Evolutionary conservation across 495 filamentous ascomycete genomes (phyloP), one percentile per base, ranked within the genome.

Genomic region (Hyphodiscus hymeniophilus): DNA sequence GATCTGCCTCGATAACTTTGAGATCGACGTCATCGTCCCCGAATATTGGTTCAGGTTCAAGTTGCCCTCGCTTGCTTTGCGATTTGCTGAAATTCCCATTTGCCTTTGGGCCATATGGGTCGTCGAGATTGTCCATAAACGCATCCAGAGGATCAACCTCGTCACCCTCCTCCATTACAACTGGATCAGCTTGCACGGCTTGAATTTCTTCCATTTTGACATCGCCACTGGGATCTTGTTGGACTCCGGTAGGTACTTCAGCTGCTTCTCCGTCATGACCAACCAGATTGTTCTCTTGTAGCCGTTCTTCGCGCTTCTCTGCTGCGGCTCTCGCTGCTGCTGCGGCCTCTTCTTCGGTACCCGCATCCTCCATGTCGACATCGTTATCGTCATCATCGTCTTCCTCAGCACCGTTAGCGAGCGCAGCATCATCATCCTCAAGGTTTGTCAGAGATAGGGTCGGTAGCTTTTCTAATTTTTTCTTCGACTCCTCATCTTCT

Each of bases 81-180:
- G 21, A 52, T 42, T 60, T 60, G 26, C 40, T 55, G 46, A 60
- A 58, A 16, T 13, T 50, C 23, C 30, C 30, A 15, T 6, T 50
- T 15, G 34, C 54, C 43, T 55, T 55, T 13, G 59, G 68, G 4
- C 62, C 59, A 6, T 66, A 67, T 10, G 72, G 67, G 42, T 77
- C 74, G n/a, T 67, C 77, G 21, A 98, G 76, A 38, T 75, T 81
- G 39, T 81, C 82, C 92, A 99, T 97, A 67, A 89, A 99, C 8
- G 89, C 91, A 67, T 99, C 92, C 26, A 99, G 72, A 20, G 92
- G 89, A 64, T 99, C 92, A 44, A 87, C 64, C 17, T 94, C 89
- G 23, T 91, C 89, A 33, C 81, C 81, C 15, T 75, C 72, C 36
- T 77, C 53, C 23, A 33, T 34, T 16, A 38, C 7, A 15, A 32